Base-by-base conservation (phyloP, 192 early-diverging fungal genomes). In the Backusella liffmaniae region DNA sequence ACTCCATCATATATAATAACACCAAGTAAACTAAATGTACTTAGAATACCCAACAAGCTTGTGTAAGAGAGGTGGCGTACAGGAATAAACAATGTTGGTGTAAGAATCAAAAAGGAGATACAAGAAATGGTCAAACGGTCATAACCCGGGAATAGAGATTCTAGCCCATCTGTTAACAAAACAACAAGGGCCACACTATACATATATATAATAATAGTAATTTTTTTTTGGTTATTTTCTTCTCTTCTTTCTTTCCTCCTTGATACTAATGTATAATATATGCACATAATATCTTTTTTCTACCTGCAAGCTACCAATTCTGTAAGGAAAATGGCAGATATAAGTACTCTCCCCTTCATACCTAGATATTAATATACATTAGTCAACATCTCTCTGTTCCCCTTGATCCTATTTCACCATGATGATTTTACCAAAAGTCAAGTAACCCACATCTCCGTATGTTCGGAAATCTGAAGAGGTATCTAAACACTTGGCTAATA, bases 1-100 rank as follows among this genome's bases (percentile, higher is more conserved):
- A 92, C 46, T 36, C 92, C 92, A 70, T 93, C 86, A 39, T 77
- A 80, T 13, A 92, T 59, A 15, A 94, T 46, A 66, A 94, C 90
- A 26, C 67, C 35, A 6, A 91, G 35, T 9, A 94, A 76, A 66
- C 86, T 82, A 5, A 85, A 39, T 3, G 89, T 77, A 23, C 85
- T 77, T n/a, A 90, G 66, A 51, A 94, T 84, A 16, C 92, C 92
- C 23, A 94, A 35, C 18, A 92, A 30, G 21, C 82, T 83, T 4
- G 82, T 85, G 51, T 89, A 92, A 3, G 87, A 82, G 8, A 90
- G 76, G 16, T 81, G 70, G 74, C 83, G 53, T 32, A 84, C 70
- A 76, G 87, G 75, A 72, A 90, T 46, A 78, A 85, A 86, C 2
- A 88, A 84, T 15, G 83, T 85, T 44, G 87, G 87, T 9, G 89